Base-by-base conservation (phyloP, 2,329 filamentous ascomycete genomes). In the Xenoacremonium recifei region DNA sequence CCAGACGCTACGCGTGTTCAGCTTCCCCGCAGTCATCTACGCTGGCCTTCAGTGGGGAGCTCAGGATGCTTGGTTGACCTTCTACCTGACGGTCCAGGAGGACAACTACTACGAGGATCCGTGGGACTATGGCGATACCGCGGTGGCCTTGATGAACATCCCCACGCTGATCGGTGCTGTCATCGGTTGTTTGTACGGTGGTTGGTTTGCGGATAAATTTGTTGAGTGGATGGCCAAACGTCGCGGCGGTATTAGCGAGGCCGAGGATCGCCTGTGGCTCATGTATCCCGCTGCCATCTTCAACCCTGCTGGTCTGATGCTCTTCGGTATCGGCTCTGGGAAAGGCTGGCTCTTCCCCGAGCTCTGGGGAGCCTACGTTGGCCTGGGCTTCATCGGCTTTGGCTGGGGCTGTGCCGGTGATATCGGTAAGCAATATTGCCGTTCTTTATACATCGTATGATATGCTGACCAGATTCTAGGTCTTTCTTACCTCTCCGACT, bases 321-420 rank as follows among this genome's bases (percentile, higher is more conserved):
- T 44, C 5, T 44, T 44, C 34, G 37, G 42, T 18, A 18, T 44
- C 29, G 42, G 42, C 6, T 44, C 37, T 21, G 37, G 42, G 4
- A 20, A 40, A 17, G 42, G 42, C 11, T 44, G 42, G 42, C 42
- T 44, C 13, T 44, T 44, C 16, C 42, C 42, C 11, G 10, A 18
- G 32, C 42, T 44, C 4, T 44, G 42, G 42, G 42, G 12, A 12
- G 33, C 38, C 3, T 44, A 44, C 20, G 10, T 44, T 6, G 37
- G 37, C 13, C 42, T 44, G 27, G 42, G 42, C 1, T 44, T 44
- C 12, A 39, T 44, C 25, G 42, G 42, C 11, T 44, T 44, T 36
- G 42, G 42, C 20, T 44, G 42, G 42, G 42, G 42, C 18, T 44
- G 42, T 13, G 32, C 42, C 16, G 42, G 42, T 39, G 42, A 44